Base-by-base conservation (phyloP, 176 grass and related monocot genomes). In the Saccharum spontaneum region DNA sequence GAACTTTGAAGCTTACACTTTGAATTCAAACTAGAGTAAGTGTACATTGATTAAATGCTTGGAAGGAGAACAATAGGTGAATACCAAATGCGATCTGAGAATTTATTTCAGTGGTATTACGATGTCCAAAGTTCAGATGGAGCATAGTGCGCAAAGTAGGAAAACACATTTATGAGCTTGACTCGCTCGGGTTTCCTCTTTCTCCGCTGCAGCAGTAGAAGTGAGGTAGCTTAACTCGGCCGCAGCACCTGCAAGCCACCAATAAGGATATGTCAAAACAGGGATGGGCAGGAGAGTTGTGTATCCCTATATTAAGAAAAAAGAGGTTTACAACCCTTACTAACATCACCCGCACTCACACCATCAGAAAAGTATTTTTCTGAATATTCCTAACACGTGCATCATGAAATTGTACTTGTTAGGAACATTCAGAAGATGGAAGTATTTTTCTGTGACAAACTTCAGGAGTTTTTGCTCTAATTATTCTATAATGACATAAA, bases 151-250 rank as follows among this genome's bases (percentile, higher is more conserved):
- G 7, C 79, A 30, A 10, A 55, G 54, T 55, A 12, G 5, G n/a
- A 8, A 13, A 36, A n/a, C 17, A 2, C 7, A 20, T 28, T 87
- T 79, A 90, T 62, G 85, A 90, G 85, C 81, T 90, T 1, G 85
- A 80, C 3, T 87, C 84, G 1, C 69, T 37, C 10, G 76, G 14
- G 52, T 71, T 94, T 64, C 90, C 91, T 87, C 30, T 93, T 50
- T 95, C 94, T 44, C 93, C 96, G 4, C 96, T 95, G 86, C 96
- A 98, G 24, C 96, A 98, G 73, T 92, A 98, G 83, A 93, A 98
- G 38, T 95, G 93, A 3, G 96, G 96, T 38, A 98, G 87, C 77
- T 95, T 98, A 59, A 98, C 96, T 75, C 93, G 89, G 48, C 93
- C 96, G n/a, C 96, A 98, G 41, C 89, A 88, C 81, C 96, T 98